Evolutionary conservation across 2,329 filamentous ascomycete species (phyloP), one percentile per base, ranked within the genome.

Genomic region (Penicillium sp.): DNA sequence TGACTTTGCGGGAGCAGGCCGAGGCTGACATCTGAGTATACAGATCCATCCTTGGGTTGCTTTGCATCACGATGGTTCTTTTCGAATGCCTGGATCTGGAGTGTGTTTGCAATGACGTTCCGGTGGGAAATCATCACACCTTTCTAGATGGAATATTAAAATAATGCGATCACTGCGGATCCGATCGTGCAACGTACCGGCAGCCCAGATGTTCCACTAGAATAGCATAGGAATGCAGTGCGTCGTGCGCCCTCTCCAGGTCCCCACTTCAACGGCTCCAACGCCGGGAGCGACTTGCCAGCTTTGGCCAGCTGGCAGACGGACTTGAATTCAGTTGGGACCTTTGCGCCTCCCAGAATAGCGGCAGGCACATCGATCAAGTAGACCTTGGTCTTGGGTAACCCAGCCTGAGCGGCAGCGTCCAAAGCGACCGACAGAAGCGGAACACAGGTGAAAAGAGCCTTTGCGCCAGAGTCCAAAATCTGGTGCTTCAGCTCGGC

Each of bases 1-100:
- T 96, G 92, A 67, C 89, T 93, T 72, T 92, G 87, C 0, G 91
- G 91, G 0, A 94, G 80, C n/a, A 94, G 81, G 5, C 90, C 91
- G 0, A 93, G 83, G 1, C 76, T 79, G 22, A 84, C 81, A 56
- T 88, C 85, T 0, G 78, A 83, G 66, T 84, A 47, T 85, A 88
- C 40, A 79, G 61, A 78, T 72, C 67, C 85, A 67, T 62, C 70
- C 68, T 61, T 44, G 12, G 55, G 65, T 28, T 69, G 65, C 30
- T 69, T 56, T 2, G 44, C 40, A 3, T 71, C 65, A 8, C 78
- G 73, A 45, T 68, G 70, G 0, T 74, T 69, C 35, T 78, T 73
- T 47, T 89, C 86, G 63, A 78, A 87, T 0, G 82, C 72, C 7
- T 71, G 72, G 58, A 88, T 82, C 73, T 93, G 90, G 51, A 92